Evolutionary conservation across 2,329 filamentous ascomycete genomes (phyloP).

Genomic region (Colletotrichum acutatum): DNA sequence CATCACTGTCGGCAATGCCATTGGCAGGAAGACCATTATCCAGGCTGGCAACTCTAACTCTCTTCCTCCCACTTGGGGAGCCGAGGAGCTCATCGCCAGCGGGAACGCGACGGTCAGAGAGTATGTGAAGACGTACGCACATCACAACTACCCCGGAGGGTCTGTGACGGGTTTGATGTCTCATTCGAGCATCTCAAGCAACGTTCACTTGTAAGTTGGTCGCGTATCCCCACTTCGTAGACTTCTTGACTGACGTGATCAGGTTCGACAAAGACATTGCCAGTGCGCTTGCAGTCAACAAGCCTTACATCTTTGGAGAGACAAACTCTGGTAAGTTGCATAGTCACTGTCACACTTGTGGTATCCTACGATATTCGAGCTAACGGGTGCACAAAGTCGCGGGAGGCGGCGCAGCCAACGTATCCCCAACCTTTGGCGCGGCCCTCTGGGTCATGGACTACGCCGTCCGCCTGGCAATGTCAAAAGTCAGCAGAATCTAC

Average conservation of each 20-base stretch:
- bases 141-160: constrained; percentile 61
- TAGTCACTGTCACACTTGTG: not conserved
- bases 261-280: constrained; percentile 53
- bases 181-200: constrained; percentile 52
- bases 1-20: constrained; percentile 47
- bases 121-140: constrained; percentile 55
- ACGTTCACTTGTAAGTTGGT: constrained; percentile 37
- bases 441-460: constrained; percentile 55
- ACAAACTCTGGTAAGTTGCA: constrained; percentile 57
- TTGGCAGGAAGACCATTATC: constrained; percentile 48
- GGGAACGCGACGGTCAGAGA: constrained; percentile 48
- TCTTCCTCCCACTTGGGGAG: constrained; percentile 49
- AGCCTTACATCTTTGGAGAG: constrained; percentile 60
- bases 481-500: constrained; percentile 43
- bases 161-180: constrained; percentile 55
- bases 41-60: constrained; percentile 54
- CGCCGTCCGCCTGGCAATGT: constrained; percentile 17
- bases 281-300: constrained; percentile 50
- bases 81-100: constrained; percentile 50
- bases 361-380: no score
- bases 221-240: no score
- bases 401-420: constrained; percentile 25
- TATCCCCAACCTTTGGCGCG: constrained; percentile 49
- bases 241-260: constrained; percentile 37
- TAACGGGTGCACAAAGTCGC: not conserved